Conservation (phyloP, 2,329 filamentous ascomycete species). For the Colletotrichum tofieldiae region DNA sequence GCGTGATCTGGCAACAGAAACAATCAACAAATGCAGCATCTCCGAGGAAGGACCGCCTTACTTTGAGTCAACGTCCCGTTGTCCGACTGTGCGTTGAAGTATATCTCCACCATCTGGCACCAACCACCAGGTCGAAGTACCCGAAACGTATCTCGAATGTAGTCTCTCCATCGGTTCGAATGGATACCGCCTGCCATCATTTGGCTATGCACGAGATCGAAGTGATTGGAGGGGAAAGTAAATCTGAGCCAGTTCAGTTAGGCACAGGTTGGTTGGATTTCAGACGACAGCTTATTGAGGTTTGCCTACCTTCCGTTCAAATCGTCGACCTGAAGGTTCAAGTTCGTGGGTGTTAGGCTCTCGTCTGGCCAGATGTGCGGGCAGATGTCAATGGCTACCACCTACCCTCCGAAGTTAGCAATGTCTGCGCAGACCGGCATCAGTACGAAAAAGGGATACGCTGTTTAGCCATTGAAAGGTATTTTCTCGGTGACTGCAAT, state of each 20-base stretch:
- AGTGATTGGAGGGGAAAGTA: conserved; percentile 79
- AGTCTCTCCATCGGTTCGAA: conserved; percentile 79
- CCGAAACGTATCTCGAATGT: conserved; percentile 82
- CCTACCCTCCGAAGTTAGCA: conserved; percentile 61
- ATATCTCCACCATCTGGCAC: conserved; percentile 91
- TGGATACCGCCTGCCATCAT: conserved; percentile 82
- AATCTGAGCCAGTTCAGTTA: conserved; percentile 60
- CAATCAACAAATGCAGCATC: conserved; percentile 39
- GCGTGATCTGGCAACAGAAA: conserved; percentile 67
- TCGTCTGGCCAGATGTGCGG: conserved; percentile 79
- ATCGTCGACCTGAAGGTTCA: conserved; percentile 82
- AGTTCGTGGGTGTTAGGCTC: conserved; percentile 69
- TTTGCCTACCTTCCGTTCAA: conserved; percentile 74
- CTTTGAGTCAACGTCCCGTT: conserved; percentile 82
- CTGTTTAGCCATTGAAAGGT: neutral
- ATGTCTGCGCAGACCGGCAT: neutral
- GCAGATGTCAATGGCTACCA: conserved; percentile 80
- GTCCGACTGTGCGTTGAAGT: conserved; percentile 88
- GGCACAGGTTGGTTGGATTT: conserved; percentile 48
- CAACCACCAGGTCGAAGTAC: conserved; percentile 84
- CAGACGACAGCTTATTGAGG: conserved; percentile 10
- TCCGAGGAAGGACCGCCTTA: conserved; percentile 49
- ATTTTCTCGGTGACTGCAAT: conserved; percentile 34
- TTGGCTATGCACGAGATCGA: conserved; percentile 88
- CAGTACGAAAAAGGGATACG: neutral